Percentiles rank a stretch among this genome's conserved stretches.
These are phyloP conservation scores for Harrya chromipes DNA, from an alignment of 768 basidiomycete species.

Conservation along the genomic window DNA sequence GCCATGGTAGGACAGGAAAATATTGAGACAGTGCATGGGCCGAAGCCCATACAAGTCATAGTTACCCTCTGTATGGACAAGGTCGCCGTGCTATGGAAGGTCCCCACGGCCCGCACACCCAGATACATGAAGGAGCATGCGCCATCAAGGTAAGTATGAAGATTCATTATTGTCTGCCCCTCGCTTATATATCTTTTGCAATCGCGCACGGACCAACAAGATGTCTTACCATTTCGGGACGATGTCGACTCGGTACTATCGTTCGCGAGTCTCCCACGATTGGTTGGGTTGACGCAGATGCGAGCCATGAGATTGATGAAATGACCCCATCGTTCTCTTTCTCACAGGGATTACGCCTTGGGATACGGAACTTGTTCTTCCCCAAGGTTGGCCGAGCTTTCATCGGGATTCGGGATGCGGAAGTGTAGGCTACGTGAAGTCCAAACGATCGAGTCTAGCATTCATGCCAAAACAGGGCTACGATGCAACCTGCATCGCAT, in stretches of 20 bases:
- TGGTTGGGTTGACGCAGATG: conserved; percentile 22
- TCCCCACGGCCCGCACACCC: conserved; percentile 56
- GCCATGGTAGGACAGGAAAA: conserved; percentile 70
- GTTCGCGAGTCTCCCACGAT: no score
- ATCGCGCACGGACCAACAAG: conserved; percentile 26
- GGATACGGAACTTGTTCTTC: conserved; percentile 48
- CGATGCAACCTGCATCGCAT: conserved; percentile 16
- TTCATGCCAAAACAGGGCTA: conserved; percentile 15
- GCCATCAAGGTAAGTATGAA: conserved; percentile 70
- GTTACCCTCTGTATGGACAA: conserved; percentile 46
- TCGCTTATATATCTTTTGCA: conserved; percentile 5
- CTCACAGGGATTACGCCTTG: conserved; percentile 51
- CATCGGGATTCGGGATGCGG: conserved; percentile 65
- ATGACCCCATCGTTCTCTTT: not conserved
- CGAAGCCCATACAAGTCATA: conserved; percentile 55
- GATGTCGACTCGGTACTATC: no score
- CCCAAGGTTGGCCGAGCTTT: conserved; percentile 44
- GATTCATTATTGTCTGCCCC: fast-evolving
- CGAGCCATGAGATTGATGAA: not conserved
- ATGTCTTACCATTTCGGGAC: conserved; percentile 6
- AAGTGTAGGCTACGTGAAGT: conserved; percentile 22
- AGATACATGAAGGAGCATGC: conserved; percentile 50
- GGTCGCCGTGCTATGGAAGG: conserved; percentile 56
- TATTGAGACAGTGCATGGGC: conserved; percentile 79
- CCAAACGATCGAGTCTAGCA: not conserved